Conservation (phyloP, 2,329 filamentous ascomycete species). For the Fusarium staphyleae region DNA sequence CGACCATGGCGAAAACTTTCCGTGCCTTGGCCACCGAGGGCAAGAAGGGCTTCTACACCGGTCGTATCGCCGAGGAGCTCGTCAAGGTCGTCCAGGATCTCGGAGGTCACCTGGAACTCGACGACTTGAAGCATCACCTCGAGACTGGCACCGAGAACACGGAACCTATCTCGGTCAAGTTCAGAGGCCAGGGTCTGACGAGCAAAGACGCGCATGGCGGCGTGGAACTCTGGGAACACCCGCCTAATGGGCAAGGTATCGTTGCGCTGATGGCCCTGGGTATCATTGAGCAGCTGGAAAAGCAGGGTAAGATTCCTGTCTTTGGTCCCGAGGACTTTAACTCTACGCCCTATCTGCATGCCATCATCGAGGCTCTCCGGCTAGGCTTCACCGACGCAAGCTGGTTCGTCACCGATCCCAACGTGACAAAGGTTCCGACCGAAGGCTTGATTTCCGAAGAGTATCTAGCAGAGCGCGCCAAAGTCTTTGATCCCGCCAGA, state of each 20-base stretch:
- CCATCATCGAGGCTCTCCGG: slow-evolving; percentile 84
- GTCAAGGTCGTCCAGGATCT: slow-evolving; percentile 78
- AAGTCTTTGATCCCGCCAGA: slow-evolving; percentile 63
- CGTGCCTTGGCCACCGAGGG: slow-evolving; percentile 78
- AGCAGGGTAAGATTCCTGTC: slow-evolving; percentile 73
- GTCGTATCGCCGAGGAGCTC: slow-evolving; percentile 80
- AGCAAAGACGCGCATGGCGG: slow-evolving; percentile 50
- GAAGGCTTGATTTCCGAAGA: slow-evolving; percentile 71
- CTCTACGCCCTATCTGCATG: slow-evolving; percentile 80
- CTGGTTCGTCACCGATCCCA: slow-evolving; percentile 91
- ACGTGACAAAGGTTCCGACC: slow-evolving; percentile 72
- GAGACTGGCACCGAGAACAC: slow-evolving; percentile 75
- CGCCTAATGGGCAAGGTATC: slow-evolving; percentile 94
- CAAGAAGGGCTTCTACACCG: slow-evolving; percentile 90
- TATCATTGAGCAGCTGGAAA: slow-evolving; percentile 86
- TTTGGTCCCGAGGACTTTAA: slow-evolving; percentile 81
- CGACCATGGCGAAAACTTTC: slow-evolving; percentile 82
- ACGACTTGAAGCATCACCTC: slow-evolving; percentile 81
- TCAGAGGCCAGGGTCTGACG: slow-evolving; percentile 66
- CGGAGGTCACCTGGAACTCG: slow-evolving; percentile 79
- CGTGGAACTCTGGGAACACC: slow-evolving; percentile 93
- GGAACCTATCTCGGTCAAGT: slow-evolving; percentile 83
- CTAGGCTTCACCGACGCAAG: slow-evolving; percentile 88
- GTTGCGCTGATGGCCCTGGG: slow-evolving; percentile 94
- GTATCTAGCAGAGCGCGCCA: slow-evolving; percentile 76